Conservation (phyloP, 345 rosid species). For the Gossypium mustelinum region DNA sequence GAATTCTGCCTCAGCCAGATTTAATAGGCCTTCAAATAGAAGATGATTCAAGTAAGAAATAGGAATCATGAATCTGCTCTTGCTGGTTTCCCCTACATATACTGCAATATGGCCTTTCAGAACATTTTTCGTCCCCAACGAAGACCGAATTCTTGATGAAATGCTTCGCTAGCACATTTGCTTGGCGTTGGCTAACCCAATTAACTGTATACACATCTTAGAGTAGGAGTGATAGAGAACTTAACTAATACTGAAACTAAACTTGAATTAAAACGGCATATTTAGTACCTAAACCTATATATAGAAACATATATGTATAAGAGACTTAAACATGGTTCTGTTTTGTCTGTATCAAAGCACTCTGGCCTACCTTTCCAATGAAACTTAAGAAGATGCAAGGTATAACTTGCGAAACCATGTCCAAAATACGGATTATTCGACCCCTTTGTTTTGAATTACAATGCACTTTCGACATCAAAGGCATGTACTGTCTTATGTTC, state of each 20-base stretch:
- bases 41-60: slow-evolving; percentile 44
- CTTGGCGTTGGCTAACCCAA: slow-evolving; percentile 54
- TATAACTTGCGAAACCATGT: neutral
- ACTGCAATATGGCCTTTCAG: slow-evolving; percentile 49
- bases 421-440: neutral
- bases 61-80: slow-evolving; percentile 57
- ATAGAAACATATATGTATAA: neutral
- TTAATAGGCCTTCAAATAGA: no score
- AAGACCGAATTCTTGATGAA: slow-evolving; percentile 24
- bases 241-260: neutral
- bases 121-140: slow-evolving; percentile 35
- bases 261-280: neutral
- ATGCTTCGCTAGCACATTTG: slow-evolving; percentile 31
- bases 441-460: neutral
- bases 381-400: neutral
- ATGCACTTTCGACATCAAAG: neutral
- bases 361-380: neutral
- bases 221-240: slow-evolving; percentile 13
- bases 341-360: neutral
- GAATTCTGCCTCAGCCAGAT: no score
- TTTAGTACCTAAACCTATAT: neutral
- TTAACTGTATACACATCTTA: slow-evolving; percentile 32
- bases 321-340: neutral
- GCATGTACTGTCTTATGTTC: neutral
- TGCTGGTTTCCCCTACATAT: slow-evolving; percentile 43